Evolutionary conservation across 2,329 filamentous ascomycete species (phyloP).

Genomic region (Pseudogymnoascus sp.): DNA sequence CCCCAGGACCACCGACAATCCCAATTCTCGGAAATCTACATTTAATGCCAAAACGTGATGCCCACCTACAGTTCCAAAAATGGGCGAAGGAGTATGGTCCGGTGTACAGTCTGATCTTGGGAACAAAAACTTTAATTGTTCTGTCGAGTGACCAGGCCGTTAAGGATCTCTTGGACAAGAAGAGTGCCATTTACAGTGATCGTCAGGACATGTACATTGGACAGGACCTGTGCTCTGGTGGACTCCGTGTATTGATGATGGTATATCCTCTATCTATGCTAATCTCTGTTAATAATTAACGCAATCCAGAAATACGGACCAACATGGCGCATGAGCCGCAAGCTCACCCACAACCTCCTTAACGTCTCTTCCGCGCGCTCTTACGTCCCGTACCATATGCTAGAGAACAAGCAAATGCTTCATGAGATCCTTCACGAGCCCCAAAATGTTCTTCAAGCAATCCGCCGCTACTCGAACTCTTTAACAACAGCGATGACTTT

Average conservation of each 20-base stretch:
- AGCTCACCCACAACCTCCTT: conserved; percentile 35
- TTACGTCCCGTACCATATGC: conserved; percentile 37
- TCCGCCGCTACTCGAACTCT: conserved; percentile 42
- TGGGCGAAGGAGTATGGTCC: conserved; percentile 20
- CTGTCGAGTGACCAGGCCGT: conserved; percentile 15
- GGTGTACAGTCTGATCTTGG: conserved; percentile 28
- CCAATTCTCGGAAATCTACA: conserved; percentile 18
- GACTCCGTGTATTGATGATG: conserved; percentile 41
- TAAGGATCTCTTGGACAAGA: conserved; percentile 19
- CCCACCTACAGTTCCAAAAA: conserved; percentile 16
- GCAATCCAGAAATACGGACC: conserved; percentile 19
- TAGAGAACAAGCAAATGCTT: conserved; percentile 43
- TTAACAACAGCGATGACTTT: conserved; percentile 36
- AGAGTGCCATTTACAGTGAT: conserved; percentile 16
- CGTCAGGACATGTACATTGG: conserved; percentile 16
- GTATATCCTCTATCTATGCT: conserved; percentile 29
- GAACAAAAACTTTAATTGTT: conserved; percentile 17
- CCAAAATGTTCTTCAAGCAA: conserved; percentile 37
- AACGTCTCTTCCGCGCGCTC: conserved; percentile 13
- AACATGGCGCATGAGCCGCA: conserved; percentile 38
- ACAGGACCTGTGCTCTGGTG: conserved; percentile 31
- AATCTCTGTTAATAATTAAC: conserved; percentile 33
- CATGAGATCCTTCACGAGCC: conserved; percentile 36
- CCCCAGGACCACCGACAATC: conserved; percentile 18
- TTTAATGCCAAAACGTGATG: conserved; percentile 13